These are phyloP conservation scores for Suillus spraguei DNA, from an alignment of 768 basidiomycete genomes.

Conservation along the genomic window DNA sequence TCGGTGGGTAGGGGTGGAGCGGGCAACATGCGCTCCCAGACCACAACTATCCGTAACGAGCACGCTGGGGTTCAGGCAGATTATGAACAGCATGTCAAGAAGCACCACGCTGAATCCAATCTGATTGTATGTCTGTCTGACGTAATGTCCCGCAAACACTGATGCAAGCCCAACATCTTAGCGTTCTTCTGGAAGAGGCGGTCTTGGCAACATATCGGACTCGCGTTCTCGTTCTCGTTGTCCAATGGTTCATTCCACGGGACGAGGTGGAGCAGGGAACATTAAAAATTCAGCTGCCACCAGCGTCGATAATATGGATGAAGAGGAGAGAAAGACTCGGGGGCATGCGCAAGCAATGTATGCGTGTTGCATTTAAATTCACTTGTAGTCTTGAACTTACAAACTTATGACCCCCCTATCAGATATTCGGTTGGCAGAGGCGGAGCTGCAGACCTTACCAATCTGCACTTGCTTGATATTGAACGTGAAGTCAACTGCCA, in stretches of 20 bases:
- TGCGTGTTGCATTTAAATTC: slow-evolving; percentile 22
- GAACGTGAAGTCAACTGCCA: slow-evolving; percentile 33
- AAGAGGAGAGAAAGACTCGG: slow-evolving; percentile 36
- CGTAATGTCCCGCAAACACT: neutral
- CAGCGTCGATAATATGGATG: slow-evolving; percentile 30
- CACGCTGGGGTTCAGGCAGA: slow-evolving; percentile 24
- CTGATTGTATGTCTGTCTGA: slow-evolving; percentile 35
- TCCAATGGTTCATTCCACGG: slow-evolving; percentile 47
- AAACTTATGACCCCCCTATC: slow-evolving; percentile 7
- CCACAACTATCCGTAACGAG: slow-evolving; percentile 30
- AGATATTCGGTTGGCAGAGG: slow-evolving; percentile 74
- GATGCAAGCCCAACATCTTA: slow-evolving; percentile 19
- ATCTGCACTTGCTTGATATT: slow-evolving; percentile 36
- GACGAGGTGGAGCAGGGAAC: slow-evolving; percentile 69
- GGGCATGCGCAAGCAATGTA: slow-evolving; percentile 44
- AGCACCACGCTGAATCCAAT: slow-evolving; percentile 30
- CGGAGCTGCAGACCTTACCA: slow-evolving; percentile 61
- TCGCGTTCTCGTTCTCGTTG: slow-evolving; percentile 53
- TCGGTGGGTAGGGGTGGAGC: slow-evolving; percentile 80
- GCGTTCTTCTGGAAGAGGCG: slow-evolving; percentile 69
- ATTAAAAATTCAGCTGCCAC: slow-evolving; percentile 37
- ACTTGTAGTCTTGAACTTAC: neutral
- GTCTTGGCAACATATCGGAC: slow-evolving; percentile 60
- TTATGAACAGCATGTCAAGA: slow-evolving; percentile 26
- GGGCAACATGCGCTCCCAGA: slow-evolving; percentile 79